phyloP scores from a whole-genome alignment of 1,139 yeast genomes.

The Blastobotrys apis region DNA sequence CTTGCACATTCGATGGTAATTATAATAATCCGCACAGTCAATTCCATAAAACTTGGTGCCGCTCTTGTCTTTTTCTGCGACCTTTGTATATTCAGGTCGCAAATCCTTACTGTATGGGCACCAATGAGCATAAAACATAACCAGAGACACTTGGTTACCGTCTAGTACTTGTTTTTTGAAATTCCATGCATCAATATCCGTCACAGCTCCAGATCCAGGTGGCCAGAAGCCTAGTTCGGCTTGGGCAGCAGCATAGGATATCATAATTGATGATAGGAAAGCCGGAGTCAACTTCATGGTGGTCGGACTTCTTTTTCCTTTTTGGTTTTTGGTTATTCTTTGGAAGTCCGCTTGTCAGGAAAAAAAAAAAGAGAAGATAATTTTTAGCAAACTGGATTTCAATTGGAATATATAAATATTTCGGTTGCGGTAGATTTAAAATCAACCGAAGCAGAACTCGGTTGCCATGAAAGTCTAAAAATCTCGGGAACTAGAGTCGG shows the following conservation, averaged over 20 bases:
- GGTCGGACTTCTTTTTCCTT: no score
- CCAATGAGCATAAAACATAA: conserved; percentile 97
- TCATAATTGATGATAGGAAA: no score
- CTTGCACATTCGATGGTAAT: conserved; percentile 2
- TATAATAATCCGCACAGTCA: conserved; percentile 60
- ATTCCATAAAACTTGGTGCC: conserved; percentile 76
- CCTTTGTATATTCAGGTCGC: conserved; percentile 60
- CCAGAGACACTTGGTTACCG: conserved; percentile 75
- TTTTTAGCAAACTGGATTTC: no score
- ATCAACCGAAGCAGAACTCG: no score
- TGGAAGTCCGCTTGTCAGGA: no score
- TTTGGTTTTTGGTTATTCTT: no score
- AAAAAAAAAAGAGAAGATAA: no score
- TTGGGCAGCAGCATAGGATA: not conserved
- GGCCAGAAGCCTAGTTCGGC: not conserved
- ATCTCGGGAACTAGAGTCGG: no score
- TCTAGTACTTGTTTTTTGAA: conserved; percentile 63
- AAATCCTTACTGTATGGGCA: conserved; percentile 78
- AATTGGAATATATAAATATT: no score
- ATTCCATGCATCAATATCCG: conserved; percentile 37
- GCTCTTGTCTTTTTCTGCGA: conserved; percentile 54
- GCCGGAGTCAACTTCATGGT: no score
- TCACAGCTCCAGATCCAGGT: not conserved
- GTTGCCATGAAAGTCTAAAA: no score
- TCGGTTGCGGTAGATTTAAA: no score